Percentiles rank a stretch among this genome's conserved stretches.
These are phyloP conservation scores for Thelephora ganbajun DNA, from an alignment of 768 basidiomycete genomes.

Conservation along the genomic window DNA sequence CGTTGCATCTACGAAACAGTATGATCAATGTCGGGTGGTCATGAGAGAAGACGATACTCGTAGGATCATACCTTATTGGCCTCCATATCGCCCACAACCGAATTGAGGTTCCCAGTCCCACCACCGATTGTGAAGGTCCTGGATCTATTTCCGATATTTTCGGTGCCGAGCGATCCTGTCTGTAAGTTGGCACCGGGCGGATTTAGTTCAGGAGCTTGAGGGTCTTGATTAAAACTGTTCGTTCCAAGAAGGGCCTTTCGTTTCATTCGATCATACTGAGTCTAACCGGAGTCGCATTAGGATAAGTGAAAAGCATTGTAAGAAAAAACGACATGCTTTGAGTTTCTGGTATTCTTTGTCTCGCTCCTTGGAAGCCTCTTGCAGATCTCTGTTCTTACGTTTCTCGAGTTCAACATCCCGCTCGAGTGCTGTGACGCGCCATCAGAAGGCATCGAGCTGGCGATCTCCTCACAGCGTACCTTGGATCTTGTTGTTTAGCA, in stretches of 20 bases:
- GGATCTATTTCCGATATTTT: background rate
- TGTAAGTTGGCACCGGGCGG: background rate
- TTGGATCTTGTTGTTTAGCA: conserved; percentile 54
- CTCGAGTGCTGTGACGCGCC: conserved; percentile 45
- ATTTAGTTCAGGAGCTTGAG: background rate
- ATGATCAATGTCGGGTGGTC: conserved; percentile 2
- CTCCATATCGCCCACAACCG: conserved; percentile 54
- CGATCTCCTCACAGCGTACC: conserved; percentile 25
- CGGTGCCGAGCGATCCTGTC: background rate
- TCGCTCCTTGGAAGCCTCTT: conserved; percentile 59
- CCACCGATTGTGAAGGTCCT: background rate
- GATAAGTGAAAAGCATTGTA: background rate
- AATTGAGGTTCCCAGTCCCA: conserved; percentile 28
- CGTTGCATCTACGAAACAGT: conserved; percentile 40
- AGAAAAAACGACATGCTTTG: conserved; percentile 33
- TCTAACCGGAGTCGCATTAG: conserved; percentile 22
- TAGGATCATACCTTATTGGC: conserved; percentile 34
- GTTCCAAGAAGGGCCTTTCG: conserved; percentile 62
- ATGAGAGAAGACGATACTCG: background rate
- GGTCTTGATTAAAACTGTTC: conserved; percentile 7
- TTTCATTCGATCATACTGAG: conserved; percentile 72
- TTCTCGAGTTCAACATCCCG: conserved; percentile 72
- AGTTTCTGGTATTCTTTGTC: conserved; percentile 84
- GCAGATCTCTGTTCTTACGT: conserved; percentile 57
- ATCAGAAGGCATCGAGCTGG: background rate